phyloP scores from a whole-genome alignment of 1,284 basidiomycete genomes.

The Sporisorium graminicola region DNA sequence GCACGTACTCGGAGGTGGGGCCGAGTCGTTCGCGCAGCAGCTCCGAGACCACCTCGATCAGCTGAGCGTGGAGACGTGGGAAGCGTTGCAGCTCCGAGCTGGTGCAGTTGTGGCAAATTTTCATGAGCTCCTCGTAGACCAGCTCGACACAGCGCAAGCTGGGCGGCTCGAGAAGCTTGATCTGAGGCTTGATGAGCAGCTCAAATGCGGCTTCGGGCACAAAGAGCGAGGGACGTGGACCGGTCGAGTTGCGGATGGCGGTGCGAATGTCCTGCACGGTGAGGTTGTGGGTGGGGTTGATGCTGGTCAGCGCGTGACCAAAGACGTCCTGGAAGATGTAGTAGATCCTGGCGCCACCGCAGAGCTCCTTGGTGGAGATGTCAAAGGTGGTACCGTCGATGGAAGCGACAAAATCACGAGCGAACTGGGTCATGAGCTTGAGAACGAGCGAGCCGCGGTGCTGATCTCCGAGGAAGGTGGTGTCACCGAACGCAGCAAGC shows the following conservation, averaged over 20 bases:
- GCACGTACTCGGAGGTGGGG: slow-evolving; percentile 95
- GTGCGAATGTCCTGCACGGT: slow-evolving; percentile 96
- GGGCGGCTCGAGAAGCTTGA: slow-evolving; percentile 93
- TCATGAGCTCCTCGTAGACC: slow-evolving; percentile 98
- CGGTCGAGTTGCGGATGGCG: slow-evolving; percentile 97
- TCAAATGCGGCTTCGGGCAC: slow-evolving; percentile 98
- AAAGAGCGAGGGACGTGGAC: slow-evolving; percentile 93
- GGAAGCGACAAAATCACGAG: slow-evolving; percentile 94
- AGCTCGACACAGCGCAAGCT: slow-evolving; percentile 95
- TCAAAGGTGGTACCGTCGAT: slow-evolving; percentile 98
- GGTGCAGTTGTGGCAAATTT: slow-evolving; percentile 99
- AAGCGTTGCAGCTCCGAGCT: slow-evolving; percentile 94
- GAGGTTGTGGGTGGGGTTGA: slow-evolving; percentile 91
- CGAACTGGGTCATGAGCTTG: slow-evolving; percentile 98
- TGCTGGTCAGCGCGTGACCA: slow-evolving; percentile 87
- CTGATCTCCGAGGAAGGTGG: slow-evolving; percentile 90
- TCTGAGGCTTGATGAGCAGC: slow-evolving; percentile 96
- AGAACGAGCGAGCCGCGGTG: slow-evolving; percentile 76
- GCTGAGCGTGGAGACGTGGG: slow-evolving; percentile 89
- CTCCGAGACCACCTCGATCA: slow-evolving; percentile 98
- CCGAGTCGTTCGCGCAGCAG: slow-evolving; percentile 93
- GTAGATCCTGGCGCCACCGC: slow-evolving; percentile 96
- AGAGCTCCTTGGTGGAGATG: slow-evolving; percentile 97
- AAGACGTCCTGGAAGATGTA: slow-evolving; percentile 99
- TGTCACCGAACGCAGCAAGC: slow-evolving; percentile 93